phyloP scores from a whole-genome alignment of 2,329 filamentous ascomycete species.

The Fusarium sambucinum region DNA sequence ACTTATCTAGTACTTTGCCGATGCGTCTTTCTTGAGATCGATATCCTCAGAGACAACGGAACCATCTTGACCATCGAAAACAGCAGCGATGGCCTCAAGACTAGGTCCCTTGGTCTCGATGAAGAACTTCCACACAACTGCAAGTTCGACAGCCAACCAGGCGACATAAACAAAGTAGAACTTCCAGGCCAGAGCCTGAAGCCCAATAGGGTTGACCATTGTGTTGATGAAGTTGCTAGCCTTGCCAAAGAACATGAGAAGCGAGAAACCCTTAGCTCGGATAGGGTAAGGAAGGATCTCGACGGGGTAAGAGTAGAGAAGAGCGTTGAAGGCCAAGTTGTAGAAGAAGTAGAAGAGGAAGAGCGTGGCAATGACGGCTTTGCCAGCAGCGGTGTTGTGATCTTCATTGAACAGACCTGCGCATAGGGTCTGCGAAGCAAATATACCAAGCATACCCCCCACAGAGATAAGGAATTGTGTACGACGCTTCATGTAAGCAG shows the following conservation, averaged over 20 bases:
- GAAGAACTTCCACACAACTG: background rate
- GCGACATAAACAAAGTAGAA: constrained; percentile 1
- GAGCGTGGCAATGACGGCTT: constrained; percentile 20
- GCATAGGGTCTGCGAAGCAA: constrained; percentile 32
- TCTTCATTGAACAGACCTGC: constrained; percentile 31
- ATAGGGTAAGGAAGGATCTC: constrained; percentile 32
- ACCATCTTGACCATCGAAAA: background rate
- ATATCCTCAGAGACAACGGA: too few relatives aligned
- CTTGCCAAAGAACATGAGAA: constrained; percentile 34
- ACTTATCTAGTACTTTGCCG: background rate
- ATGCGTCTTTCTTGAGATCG: background rate
- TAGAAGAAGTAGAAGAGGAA: constrained; percentile 38
- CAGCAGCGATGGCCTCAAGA: background rate
- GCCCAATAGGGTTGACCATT: constrained; percentile 7
- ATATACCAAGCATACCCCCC: constrained; percentile 31
- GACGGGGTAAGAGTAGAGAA: constrained; percentile 34
- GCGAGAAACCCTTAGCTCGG: constrained; percentile 30
- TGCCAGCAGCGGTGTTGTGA: constrained; percentile 12
- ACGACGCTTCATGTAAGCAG: constrained; percentile 31
- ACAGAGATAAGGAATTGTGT: constrained; percentile 37
- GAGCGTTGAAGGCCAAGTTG: constrained; percentile 37
- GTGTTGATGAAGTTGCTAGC: constrained; percentile 14
- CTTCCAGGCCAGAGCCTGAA: constrained; percentile 5
- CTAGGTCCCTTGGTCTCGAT: constrained; percentile 8
- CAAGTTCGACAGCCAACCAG: constrained; percentile 8